A percentile compares a stretch with the other conserved stretches of the same genome.
phyloP scores from a whole-genome alignment of 116 monocot species.

The Cymodocea nodosa region DNA sequence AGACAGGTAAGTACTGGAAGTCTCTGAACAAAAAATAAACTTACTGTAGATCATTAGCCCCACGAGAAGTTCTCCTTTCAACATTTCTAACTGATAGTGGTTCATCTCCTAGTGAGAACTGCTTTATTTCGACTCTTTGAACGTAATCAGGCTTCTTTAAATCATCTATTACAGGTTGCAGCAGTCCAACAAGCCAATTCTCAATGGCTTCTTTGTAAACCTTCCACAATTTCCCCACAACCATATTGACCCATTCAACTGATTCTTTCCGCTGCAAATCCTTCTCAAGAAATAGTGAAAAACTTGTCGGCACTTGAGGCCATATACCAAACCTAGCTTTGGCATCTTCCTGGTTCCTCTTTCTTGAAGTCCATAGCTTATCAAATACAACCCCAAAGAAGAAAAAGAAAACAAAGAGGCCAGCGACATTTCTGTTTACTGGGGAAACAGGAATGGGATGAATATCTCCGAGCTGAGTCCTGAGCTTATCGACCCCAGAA shows the following conservation, averaged over 20 bases:
- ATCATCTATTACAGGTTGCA: conserved; percentile 87
- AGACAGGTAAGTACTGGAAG: too few species aligned
- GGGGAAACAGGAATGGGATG: conserved; percentile 84
- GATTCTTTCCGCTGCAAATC: conserved; percentile 90
- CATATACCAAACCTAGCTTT: conserved; percentile 31
- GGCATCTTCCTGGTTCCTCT: conserved; percentile 21
- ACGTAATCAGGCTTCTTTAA: conserved; percentile 80
- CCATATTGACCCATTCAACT: conserved; percentile 98
- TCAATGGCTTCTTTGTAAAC: conserved; percentile 69
- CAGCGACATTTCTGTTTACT: conserved; percentile 47
- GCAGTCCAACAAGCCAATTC: conserved; percentile 79
- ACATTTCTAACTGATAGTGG: conserved; percentile 92
- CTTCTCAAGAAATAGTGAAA: conserved; percentile 73
- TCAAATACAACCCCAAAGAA: conserved; percentile 81
- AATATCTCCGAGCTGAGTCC: conserved; percentile 74
- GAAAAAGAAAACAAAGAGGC: conserved; percentile 89
- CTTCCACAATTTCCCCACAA: conserved; percentile 88
- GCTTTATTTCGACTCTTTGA: conserved; percentile 81
- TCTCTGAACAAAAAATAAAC: conserved; percentile 3
- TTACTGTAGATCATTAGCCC: conserved; percentile 87
- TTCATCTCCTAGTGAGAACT: conserved; percentile 81
- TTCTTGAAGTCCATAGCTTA: conserved; percentile 74
- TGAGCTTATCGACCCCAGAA: conserved; percentile 73
- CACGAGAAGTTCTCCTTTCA: conserved; percentile 70
- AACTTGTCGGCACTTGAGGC: conserved; percentile 88